phyloP scores from a whole-genome alignment of 192 early-diverging fungal species.

The Coemansia sp. region DNA sequence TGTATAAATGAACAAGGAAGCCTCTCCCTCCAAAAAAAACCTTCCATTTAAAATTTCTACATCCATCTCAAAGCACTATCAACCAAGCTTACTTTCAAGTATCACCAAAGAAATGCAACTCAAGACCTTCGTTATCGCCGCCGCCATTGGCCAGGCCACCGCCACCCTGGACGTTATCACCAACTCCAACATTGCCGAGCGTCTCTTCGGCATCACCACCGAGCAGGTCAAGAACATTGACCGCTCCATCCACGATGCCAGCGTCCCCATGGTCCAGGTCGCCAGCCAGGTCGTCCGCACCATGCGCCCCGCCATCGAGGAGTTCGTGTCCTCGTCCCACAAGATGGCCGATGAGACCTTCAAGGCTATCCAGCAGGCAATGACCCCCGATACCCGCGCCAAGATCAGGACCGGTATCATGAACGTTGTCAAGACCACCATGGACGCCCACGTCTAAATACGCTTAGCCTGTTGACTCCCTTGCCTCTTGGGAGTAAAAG shows the following conservation, averaged over 20 bases:
- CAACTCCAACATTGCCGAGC: constrained; percentile 54
- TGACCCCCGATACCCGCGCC: constrained; percentile 55
- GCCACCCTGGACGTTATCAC: constrained; percentile 49
- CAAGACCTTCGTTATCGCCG: constrained; percentile 50
- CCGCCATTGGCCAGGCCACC: constrained; percentile 52
- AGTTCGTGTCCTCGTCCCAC: constrained; percentile 35
- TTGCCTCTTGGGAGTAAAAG: too few species aligned
- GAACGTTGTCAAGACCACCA: constrained; percentile 57
- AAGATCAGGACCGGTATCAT: constrained; percentile 55
- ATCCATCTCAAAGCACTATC: background rate
- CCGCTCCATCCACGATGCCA: constrained; percentile 51
- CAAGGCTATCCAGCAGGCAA: constrained; percentile 43
- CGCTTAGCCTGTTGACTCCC: background rate
- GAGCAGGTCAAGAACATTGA: constrained; percentile 56
- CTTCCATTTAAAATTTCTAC: background rate
- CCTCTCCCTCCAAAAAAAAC: background rate
- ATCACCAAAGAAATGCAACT: constrained; percentile 34
- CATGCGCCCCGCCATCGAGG: constrained; percentile 51
- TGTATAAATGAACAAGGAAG: background rate
- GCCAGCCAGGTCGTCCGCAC: constrained; percentile 53
- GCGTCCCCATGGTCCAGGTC: constrained; percentile 47
- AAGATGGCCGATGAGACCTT: constrained; percentile 44
- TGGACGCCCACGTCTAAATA: constrained; percentile 50
- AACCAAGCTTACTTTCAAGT: background rate
- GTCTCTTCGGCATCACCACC: constrained; percentile 45